A percentile compares a stretch with the other conserved stretches of the same genome.
Evolutionary conservation across 371 early-diverging fungal species (phyloP).

Genomic region (Ordospora colligata): DNA sequence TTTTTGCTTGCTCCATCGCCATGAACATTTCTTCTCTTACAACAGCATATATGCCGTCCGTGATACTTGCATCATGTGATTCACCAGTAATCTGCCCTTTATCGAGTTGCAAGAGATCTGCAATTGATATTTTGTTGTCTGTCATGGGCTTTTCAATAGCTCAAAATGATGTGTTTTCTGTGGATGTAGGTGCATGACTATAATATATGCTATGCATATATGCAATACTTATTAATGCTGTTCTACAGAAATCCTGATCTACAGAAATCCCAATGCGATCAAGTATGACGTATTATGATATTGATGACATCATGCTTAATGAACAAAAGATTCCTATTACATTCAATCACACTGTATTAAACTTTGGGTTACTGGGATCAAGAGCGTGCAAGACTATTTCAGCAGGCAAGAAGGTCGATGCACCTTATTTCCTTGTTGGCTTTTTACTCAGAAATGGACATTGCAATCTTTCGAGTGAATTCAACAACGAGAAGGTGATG

Average conservation of each 20-base stretch:
- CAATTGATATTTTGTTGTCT: neutral
- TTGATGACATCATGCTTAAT: slow-evolving; percentile 7
- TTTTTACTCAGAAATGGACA: slow-evolving; percentile 43
- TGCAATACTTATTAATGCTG: too few relatives aligned
- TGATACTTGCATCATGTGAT: neutral
- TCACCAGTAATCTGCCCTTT: neutral
- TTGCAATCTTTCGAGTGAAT: slow-evolving; percentile 6
- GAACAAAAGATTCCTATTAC: slow-evolving; percentile 14
- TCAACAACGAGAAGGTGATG: neutral
- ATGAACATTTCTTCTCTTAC: neutral
- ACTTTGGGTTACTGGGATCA: slow-evolving; percentile 15
- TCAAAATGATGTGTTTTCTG: too few relatives aligned
- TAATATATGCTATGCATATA: neutral
- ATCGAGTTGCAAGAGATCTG: slow-evolving; percentile 2
- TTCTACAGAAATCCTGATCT: too few relatives aligned
- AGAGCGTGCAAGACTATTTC: neutral
- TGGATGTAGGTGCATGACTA: neutral
- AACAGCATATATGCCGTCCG: neutral
- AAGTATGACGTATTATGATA: slow-evolving; percentile 17
- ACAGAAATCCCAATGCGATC: too few relatives aligned
- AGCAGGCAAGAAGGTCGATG: neutral
- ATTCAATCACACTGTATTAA: slow-evolving; percentile 18
- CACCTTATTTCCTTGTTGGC: slow-evolving; percentile 22
- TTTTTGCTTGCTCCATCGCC: neutral
- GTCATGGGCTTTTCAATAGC: neutral